Evolutionary conservation across 2,329 filamentous ascomycete species (phyloP).

Genomic region (Diaporthe helianthi): DNA sequence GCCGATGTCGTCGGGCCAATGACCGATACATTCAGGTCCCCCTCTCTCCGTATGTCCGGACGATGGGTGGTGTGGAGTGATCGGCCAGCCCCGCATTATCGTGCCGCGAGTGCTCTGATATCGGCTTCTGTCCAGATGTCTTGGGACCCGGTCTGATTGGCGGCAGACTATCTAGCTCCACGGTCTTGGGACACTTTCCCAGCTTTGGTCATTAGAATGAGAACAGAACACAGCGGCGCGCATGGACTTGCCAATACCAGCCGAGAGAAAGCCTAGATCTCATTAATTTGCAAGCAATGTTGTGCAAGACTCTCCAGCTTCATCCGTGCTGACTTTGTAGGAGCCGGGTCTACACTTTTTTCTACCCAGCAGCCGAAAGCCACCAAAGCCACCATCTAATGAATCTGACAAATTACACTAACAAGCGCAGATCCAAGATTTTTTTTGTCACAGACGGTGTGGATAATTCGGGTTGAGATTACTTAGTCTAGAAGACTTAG

Average conservation of each 20-base stretch:
- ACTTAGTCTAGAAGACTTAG: not conserved
- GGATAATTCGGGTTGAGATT: not conserved
- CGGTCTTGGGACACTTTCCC: conserved; percentile 10
- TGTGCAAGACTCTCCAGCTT: not conserved
- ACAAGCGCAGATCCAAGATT: not conserved
- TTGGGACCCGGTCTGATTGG: conserved; percentile 26
- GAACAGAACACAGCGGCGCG: not conserved
- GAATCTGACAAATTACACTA: not conserved
- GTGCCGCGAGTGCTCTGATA: conserved; percentile 15
- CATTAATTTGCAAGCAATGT: not conserved
- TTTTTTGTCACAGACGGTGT: not conserved
- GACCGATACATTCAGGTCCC: conserved; percentile 24
- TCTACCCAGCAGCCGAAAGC: not conserved
- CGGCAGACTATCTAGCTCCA: not conserved
- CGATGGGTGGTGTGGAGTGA: not conserved
- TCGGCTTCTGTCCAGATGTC: conserved; percentile 22
- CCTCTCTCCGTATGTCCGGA: conserved; percentile 12
- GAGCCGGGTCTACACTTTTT: not conserved
- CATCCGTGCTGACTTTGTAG: not conserved
- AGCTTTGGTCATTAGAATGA: conserved; percentile 6
- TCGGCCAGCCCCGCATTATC: conserved; percentile 33
- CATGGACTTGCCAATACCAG: not conserved
- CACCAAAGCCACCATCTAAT: not conserved
- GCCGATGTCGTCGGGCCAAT: conserved; percentile 31
- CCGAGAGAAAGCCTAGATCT: not conserved